Conservation (phyloP, 2,329 filamentous ascomycete genomes). For the Colletotrichum plurivorum region DNA sequence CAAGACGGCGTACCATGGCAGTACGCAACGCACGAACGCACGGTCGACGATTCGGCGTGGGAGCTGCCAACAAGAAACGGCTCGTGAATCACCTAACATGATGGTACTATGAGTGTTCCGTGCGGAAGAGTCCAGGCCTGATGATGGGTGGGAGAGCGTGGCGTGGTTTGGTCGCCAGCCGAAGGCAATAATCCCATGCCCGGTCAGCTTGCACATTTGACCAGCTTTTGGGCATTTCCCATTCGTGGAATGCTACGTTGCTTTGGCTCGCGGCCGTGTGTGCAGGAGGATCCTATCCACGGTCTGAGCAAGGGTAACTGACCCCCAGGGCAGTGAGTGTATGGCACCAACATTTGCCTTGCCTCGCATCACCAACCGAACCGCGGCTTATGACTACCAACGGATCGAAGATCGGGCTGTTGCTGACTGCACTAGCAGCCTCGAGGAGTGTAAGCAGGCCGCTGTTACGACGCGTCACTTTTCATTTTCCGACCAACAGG, state of each 20-base stretch:
- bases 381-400: background rate
- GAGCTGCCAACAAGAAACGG: conserved; percentile 15
- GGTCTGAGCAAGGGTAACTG: too few species aligned
- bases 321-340: background rate
- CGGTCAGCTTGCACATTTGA: background rate
- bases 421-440: too few species aligned
- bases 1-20: background rate
- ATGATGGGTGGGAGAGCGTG: background rate
- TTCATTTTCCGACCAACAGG: conserved; percentile 4
- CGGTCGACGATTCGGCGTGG: conserved; percentile 5
- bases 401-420: background rate
- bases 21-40: conserved; percentile 10
- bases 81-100: conserved; percentile 14
- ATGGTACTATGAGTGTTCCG: background rate
- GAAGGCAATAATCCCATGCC: background rate
- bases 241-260: conserved; percentile 28
- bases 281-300: conserved; percentile 3
- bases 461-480: conserved; percentile 5
- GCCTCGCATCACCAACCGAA: background rate
- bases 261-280: conserved; percentile 10
- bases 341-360: conserved; percentile 3
- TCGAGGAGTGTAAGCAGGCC: background rate
- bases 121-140: background rate
- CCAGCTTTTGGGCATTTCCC: background rate
- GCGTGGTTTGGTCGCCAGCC: conserved; percentile 5